A percentile compares a stretch with the other conserved stretches of the same genome.
Evolutionary conservation across 2,329 filamentous ascomycete species (phyloP).

Genomic region (Ophiosphaerella herpotricha): DNA sequence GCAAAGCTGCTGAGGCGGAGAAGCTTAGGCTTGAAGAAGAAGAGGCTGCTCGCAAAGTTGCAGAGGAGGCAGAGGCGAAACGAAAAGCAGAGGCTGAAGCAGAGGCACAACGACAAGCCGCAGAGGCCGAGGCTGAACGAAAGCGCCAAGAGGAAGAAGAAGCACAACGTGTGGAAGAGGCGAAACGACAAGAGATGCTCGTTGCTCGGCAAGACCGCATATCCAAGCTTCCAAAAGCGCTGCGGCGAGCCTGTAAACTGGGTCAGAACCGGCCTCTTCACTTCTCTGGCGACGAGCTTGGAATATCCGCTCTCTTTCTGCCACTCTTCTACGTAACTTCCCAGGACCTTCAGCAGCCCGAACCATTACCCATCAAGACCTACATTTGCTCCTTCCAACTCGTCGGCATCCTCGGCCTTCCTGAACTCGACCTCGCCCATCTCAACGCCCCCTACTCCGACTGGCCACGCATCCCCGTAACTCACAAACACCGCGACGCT

Average conservation of each 20-base stretch:
- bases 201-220: constrained; percentile 41
- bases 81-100: constrained; percentile 38
- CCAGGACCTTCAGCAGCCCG: constrained; percentile 30
- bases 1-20: constrained; percentile 28
- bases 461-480: constrained; percentile 45
- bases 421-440: constrained; percentile 44
- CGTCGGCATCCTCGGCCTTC: constrained; percentile 47
- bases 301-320: constrained; percentile 45
- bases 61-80: constrained; percentile 35
- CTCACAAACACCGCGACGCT: constrained; percentile 38
- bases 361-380: constrained; percentile 25
- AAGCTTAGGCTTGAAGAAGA: constrained; percentile 33
- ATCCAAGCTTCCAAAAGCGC: constrained; percentile 42
- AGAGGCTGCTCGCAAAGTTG: constrained; percentile 33
- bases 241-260: constrained; percentile 44
- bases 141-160: constrained; percentile 38
- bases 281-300: constrained; percentile 46
- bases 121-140: constrained; percentile 32
- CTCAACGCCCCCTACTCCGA: constrained; percentile 39
- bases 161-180: constrained; percentile 34
- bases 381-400: constrained; percentile 48
- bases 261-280: constrained; percentile 44
- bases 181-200: constrained; percentile 32
- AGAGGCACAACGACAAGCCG: constrained; percentile 33
- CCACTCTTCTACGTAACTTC: constrained; percentile 44